phyloP scores from a whole-genome alignment of 495 filamentous ascomycete species.

The Symbiotaphrina buchneri region DNA sequence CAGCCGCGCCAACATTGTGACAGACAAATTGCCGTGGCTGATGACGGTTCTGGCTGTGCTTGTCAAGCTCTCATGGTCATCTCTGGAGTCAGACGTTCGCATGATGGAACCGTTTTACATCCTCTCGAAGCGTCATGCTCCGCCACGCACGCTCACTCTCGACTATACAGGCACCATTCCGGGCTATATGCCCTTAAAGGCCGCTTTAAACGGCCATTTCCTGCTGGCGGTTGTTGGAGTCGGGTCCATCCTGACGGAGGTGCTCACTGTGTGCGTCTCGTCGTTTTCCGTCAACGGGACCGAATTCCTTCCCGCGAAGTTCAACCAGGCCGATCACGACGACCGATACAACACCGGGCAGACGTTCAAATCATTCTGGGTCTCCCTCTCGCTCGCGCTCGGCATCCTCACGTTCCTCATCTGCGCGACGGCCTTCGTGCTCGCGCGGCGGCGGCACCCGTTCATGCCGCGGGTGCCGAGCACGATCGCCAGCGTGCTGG shows the following conservation, averaged over 20 bases:
- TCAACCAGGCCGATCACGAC: constrained; percentile 1
- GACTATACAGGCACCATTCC: constrained; percentile 53
- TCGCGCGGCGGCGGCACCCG: constrained; percentile 28
- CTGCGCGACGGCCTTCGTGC: constrained; percentile 26
- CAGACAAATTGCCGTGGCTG: constrained; percentile 38
- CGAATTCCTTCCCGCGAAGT: constrained; percentile 19
- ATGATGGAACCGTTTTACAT: constrained; percentile 60
- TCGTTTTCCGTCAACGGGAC: constrained; percentile 33
- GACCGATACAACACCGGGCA: constrained; percentile 18
- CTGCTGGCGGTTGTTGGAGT: constrained; percentile 36
- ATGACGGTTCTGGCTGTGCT: constrained; percentile 35
- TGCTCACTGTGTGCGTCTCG: constrained; percentile 43
- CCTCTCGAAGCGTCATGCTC: constrained; percentile 37
- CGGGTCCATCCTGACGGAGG: constrained; percentile 38
- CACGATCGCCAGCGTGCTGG: constrained; percentile 47
- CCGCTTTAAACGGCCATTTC: constrained; percentile 36
- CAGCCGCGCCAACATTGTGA: constrained; percentile 22
- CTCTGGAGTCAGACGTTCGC: constrained; percentile 45
- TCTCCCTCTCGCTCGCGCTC: constrained; percentile 30
- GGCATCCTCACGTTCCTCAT: constrained; percentile 33
- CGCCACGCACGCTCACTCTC: constrained; percentile 35
- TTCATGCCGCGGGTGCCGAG: constrained; percentile 53
- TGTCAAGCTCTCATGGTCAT: constrained; percentile 43
- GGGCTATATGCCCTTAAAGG: constrained; percentile 35
- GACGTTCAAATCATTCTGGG: constrained; percentile 32